A percentile compares a stretch with the other conserved stretches of the same genome.
These are phyloP conservation scores for Ajuga reptans DNA, from an alignment of 305 asterid species.

Conservation along the genomic window DNA sequence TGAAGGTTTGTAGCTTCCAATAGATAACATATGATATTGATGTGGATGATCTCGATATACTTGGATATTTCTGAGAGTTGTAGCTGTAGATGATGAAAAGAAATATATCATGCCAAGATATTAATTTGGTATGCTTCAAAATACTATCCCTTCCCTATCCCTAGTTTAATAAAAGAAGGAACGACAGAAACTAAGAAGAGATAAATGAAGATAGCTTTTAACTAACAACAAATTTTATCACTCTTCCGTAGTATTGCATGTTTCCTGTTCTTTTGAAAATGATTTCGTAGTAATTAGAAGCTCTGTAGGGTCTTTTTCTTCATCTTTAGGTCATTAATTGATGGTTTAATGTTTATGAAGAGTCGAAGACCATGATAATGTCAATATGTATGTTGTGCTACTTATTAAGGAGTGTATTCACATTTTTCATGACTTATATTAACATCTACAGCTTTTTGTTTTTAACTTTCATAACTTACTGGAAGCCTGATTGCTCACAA, in stretches of 20 bases:
- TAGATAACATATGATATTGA: conserved; percentile 10
- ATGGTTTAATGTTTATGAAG: neutral
- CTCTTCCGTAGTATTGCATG: neutral
- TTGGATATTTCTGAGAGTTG: conserved; percentile 11
- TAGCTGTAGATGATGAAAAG: conserved; percentile 9
- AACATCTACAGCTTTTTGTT: neutral
- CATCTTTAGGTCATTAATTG: neutral
- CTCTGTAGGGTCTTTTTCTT: neutral
- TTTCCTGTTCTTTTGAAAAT: neutral
- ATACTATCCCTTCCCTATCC: neutral
- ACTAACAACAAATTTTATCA: neutral
- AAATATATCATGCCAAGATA: neutral
- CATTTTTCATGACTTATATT: conserved; percentile 1
- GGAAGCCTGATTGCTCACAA: conserved; percentile 3
- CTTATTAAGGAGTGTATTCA: neutral
- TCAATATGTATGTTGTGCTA: conserved; percentile 1
- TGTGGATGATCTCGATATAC: conserved; percentile 3
- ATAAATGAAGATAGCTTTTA: neutral
- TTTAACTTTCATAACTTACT: neutral
- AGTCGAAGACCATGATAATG: neutral
- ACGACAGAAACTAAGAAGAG: neutral
- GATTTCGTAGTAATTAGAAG: neutral
- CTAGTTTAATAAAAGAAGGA: neutral
- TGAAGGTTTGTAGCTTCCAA: conserved; percentile 59
- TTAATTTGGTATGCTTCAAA: conserved; percentile 6